Conservation (phyloP, 2,329 filamentous ascomycete species). For the Albifimbria verrucaria region DNA sequence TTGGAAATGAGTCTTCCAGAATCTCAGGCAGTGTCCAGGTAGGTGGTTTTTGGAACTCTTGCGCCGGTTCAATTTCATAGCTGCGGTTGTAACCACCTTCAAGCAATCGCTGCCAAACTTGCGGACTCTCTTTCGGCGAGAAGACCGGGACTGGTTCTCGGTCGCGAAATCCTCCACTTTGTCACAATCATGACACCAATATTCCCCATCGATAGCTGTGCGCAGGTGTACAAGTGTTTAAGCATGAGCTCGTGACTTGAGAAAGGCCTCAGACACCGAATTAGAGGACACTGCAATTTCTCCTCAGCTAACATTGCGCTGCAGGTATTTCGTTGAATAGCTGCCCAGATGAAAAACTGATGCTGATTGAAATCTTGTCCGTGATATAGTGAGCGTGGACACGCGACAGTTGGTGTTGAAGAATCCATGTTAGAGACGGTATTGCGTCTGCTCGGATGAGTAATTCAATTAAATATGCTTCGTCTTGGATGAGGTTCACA, state of each 20-base stretch:
- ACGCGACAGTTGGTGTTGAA: neutral
- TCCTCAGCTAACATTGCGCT: neutral
- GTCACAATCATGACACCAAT: neutral
- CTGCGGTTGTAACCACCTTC: neutral
- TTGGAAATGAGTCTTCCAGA: neutral
- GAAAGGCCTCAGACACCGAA: neutral
- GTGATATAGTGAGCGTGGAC: neutral
- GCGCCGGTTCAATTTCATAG: neutral
- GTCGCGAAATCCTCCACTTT: neutral
- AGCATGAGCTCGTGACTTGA: neutral
- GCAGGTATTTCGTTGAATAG: neutral
- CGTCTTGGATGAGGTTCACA: no score
- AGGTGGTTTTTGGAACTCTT: neutral
- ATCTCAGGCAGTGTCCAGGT: neutral
- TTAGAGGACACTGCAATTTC: neutral
- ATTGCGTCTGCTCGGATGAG: neutral
- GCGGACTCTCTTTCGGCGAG: neutral
- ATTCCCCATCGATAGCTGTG: neutral
- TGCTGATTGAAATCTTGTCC: neutral
- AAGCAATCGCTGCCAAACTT: neutral
- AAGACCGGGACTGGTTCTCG: no score
- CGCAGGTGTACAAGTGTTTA: neutral
- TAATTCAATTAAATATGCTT: no score
- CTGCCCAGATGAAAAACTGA: neutral
- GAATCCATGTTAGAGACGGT: neutral